Evolutionary conservation across 176 grass and related monocot genomes (phyloP).

Genomic region (Ampelocalamus luodianensis): DNA sequence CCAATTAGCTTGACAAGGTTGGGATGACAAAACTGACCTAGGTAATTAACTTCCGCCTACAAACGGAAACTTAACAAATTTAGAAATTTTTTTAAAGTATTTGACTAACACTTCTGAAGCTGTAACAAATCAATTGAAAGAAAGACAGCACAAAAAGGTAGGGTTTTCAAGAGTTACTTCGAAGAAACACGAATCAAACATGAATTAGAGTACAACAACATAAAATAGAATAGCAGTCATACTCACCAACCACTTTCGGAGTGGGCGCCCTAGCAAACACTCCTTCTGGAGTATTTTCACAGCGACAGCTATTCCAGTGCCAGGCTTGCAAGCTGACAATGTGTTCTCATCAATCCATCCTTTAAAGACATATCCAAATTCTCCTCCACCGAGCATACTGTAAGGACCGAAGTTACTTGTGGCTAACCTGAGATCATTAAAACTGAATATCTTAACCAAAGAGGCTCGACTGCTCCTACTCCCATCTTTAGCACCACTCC

Average conservation of each 20-base stretch:
- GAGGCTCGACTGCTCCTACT: conserved; percentile 68
- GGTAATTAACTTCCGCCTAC: conserved; percentile 87
- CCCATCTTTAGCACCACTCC: conserved; percentile 58
- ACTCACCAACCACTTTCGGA: conserved; percentile 78
- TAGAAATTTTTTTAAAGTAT: background rate
- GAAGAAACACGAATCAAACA: conserved; percentile 6
- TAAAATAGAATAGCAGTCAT: conserved; percentile 29
- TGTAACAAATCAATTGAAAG: conserved; percentile 6
- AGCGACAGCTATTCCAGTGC: conserved; percentile 74
- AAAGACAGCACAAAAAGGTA: background rate
- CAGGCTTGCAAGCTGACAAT: conserved; percentile 65
- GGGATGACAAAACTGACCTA: conserved; percentile 82
- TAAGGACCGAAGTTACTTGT: conserved; percentile 88
- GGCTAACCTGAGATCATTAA: conserved; percentile 66
- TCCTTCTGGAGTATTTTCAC: conserved; percentile 83
- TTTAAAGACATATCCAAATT: conserved; percentile 90
- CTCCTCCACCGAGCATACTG: conserved; percentile 77
- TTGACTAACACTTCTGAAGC: background rate
- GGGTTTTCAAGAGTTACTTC: background rate
- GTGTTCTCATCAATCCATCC: conserved; percentile 84
- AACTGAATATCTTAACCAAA: conserved; percentile 64
- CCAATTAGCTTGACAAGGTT: conserved; percentile 90
- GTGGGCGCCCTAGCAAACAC: conserved; percentile 67
- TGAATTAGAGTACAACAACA: background rate
- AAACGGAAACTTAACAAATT: conserved; percentile 39